Evolutionary conservation across 345 rosid genomes (phyloP).

Genomic region (Isatis tinctoria): DNA sequence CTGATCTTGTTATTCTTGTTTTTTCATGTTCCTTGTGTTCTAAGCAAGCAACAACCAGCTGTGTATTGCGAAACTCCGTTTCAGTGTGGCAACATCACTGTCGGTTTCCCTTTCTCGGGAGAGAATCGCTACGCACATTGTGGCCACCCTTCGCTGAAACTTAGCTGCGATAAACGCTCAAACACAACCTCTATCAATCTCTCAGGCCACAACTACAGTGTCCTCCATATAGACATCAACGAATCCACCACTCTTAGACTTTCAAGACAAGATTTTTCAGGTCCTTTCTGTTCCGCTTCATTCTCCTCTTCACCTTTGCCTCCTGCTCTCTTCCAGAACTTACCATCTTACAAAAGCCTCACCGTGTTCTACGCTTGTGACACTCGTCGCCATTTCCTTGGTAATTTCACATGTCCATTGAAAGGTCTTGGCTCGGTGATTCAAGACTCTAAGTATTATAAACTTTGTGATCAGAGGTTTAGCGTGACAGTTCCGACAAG

Average conservation of each 20-base stretch:
- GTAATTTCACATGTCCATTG: conserved; percentile 10
- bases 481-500: not conserved
- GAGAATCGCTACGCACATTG: fast-evolving
- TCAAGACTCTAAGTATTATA: not conserved
- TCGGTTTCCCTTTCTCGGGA: too few species aligned
- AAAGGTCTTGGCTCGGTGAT: not conserved
- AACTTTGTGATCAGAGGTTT: not conserved
- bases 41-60: too few species aligned
- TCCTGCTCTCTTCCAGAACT: not conserved
- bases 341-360: not conserved
- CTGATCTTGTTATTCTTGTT: too few species aligned
- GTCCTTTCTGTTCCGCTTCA: not conserved
- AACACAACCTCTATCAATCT: not conserved
- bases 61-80: too few species aligned
- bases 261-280: conserved; percentile 2
- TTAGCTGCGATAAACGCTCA: conserved; percentile 9
- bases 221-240: too few species aligned
- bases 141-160: conserved; percentile 31
- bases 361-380: conserved; percentile 23
- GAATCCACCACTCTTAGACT: too few species aligned
- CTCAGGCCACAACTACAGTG: too few species aligned
- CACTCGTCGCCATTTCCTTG: not conserved
- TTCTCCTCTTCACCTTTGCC: conserved; percentile 1
- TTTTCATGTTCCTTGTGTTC: too few species aligned
- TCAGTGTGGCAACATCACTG: too few species aligned